Conservation (phyloP, 805 yeast genomes). For the Helenozyma baotianmanensis region DNA sequence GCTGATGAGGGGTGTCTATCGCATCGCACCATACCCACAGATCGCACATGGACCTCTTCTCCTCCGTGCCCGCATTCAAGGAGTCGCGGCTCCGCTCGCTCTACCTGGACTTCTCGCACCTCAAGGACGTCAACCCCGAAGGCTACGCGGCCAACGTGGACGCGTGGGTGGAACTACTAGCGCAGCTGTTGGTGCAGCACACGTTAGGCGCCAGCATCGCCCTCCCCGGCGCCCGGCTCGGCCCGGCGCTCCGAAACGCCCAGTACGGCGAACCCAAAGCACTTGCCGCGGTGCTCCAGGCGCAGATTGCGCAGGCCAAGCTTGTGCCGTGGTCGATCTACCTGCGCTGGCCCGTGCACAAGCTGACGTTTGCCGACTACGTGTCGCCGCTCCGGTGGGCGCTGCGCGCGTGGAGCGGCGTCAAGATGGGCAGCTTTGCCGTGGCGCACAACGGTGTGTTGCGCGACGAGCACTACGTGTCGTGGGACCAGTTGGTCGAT, state of each 20-base stretch:
- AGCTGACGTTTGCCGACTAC: slow-evolving; percentile 4
- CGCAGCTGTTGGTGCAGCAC: slow-evolving; percentile 7
- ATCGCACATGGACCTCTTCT: slow-evolving; percentile 3
- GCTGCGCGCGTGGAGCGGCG: background rate
- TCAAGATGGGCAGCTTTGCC: slow-evolving; percentile 1
- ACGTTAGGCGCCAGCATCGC: slow-evolving; percentile 16
- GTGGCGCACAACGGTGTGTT: slow-evolving; percentile 11
- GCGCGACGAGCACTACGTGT: slow-evolving; percentile 20
- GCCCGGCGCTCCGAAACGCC: slow-evolving; percentile 3
- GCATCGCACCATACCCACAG: no score
- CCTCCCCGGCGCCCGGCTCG: slow-evolving; percentile 16
- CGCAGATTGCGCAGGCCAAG: slow-evolving; percentile 15
- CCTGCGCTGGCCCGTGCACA: slow-evolving; percentile 1
- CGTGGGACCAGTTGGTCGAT: slow-evolving; percentile 16
- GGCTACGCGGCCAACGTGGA: slow-evolving; percentile 40
- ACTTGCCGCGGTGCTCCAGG: slow-evolving; percentile 21
- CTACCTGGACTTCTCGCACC: slow-evolving; percentile 30
- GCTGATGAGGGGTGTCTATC: no score
- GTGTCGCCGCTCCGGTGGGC: slow-evolving; percentile 6
- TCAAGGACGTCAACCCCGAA: slow-evolving; percentile 33
- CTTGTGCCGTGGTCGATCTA: slow-evolving; percentile 14
- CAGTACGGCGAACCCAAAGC: slow-evolving; percentile 29
- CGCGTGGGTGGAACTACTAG: slow-evolving; percentile 32
- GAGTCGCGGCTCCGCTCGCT: slow-evolving; percentile 29
- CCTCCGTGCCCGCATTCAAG: slow-evolving; percentile 18